phyloP scores from a whole-genome alignment of 345 rosid genomes.

The Hibiscus mutabilis region DNA sequence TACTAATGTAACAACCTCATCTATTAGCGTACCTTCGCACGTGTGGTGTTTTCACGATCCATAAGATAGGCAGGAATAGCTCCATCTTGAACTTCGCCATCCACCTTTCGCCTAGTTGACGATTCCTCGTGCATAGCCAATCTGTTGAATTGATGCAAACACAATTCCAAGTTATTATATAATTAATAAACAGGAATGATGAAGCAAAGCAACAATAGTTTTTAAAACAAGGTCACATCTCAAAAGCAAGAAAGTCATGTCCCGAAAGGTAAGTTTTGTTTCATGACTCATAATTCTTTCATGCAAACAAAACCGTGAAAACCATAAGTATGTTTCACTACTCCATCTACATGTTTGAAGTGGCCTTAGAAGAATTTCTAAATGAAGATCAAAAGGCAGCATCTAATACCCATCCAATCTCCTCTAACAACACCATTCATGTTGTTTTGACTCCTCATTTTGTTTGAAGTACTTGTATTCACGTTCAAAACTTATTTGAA shows the following conservation, averaged over 20 bases:
- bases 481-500: too few relatives aligned
- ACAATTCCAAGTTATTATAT: background rate
- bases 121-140: constrained; percentile 95
- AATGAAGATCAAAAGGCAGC: too few relatives aligned
- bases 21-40: constrained; percentile 55
- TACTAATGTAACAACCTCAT: background rate
- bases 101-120: constrained; percentile 68
- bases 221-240: background rate
- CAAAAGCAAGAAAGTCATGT: background rate
- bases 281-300: background rate
- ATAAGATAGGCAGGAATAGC: constrained; percentile 91
- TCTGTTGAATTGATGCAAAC: constrained; percentile 26
- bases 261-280: background rate
- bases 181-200: background rate
- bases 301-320: background rate
- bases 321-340: background rate
- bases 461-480: too few relatives aligned
- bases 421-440: background rate
- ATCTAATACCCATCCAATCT: too few relatives aligned
- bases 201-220: background rate
- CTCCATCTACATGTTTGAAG: background rate
- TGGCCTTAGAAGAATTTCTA: background rate
- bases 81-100: constrained; percentile 85
- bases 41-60: constrained; percentile 82
- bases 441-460: too few relatives aligned